These are phyloP conservation scores for Tetradesmus obliquus DNA, from an alignment of 139 green algal genomes.

Conservation along the genomic window DNA sequence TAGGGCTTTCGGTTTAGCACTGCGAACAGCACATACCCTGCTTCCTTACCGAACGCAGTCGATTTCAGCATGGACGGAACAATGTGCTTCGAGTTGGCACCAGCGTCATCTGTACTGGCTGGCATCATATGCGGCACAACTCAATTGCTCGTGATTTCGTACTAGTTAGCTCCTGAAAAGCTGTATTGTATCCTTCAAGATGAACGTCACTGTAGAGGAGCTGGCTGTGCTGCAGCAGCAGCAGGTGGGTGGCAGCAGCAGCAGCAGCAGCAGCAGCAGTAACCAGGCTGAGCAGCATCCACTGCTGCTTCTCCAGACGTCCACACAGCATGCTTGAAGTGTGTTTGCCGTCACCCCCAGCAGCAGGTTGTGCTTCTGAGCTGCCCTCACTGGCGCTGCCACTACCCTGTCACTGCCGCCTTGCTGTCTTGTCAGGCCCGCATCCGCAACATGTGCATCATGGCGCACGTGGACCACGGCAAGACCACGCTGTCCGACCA, in stretches of 20 bases:
- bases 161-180: not conserved
- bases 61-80: not conserved
- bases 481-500: slow-evolving; percentile 98
- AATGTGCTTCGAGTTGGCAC: not conserved
- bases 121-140: not conserved
- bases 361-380: too few relatives aligned
- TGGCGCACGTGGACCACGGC: slow-evolving; percentile 99
- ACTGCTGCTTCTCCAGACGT: not conserved
- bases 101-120: not conserved
- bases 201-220: slow-evolving; percentile 51
- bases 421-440: slow-evolving; percentile 65
- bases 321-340: not conserved
- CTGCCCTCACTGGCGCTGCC: too few relatives aligned
- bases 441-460: slow-evolving; percentile 97
- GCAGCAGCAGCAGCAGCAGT: not conserved
- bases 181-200: not conserved
- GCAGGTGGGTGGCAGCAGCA: slow-evolving; percentile 46
- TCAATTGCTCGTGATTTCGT: not conserved
- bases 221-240: slow-evolving; percentile 51
- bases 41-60: too few relatives aligned
- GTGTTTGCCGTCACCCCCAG: not conserved
- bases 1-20: not conserved
- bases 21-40: too few relatives aligned
- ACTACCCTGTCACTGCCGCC: not conserved
- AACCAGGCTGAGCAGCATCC: not conserved